A percentile compares a stretch with the other conserved stretches of the same genome.
These are phyloP conservation scores for Globisporangium spinosum DNA, from an alignment of 352 stramenopile species.

Conservation along the genomic window DNA sequence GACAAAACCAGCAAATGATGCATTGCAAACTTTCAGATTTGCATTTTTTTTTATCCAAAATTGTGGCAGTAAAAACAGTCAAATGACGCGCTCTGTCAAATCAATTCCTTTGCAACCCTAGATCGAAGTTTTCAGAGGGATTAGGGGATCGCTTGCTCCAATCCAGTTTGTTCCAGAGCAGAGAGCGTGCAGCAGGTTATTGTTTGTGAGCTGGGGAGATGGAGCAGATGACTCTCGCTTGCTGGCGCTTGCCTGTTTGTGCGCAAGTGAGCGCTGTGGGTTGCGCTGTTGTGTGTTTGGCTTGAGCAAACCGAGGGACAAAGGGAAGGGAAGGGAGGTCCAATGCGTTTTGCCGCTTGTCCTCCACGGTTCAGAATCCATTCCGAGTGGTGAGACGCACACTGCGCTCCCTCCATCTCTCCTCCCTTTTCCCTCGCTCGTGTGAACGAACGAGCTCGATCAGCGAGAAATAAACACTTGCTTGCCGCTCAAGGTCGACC, in stretches of 20 bases:
- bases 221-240: background rate
- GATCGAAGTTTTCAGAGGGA: background rate
- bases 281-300: background rate
- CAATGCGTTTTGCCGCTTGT: background rate
- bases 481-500: background rate
- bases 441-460: slow-evolving; percentile 11
- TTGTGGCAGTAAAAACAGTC: too few relatives aligned
- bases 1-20: too few relatives aligned
- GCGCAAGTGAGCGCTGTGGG: background rate
- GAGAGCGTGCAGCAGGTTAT: slow-evolving; percentile 4
- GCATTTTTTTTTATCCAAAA: too few relatives aligned
- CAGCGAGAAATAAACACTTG: background rate
- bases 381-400: slow-evolving; percentile 17
- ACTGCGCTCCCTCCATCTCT: background rate
- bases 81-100: background rate
- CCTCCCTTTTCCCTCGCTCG: background rate
- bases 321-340: slow-evolving; percentile 3
- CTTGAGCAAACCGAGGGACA: background rate
- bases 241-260: background rate
- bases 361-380: slow-evolving; percentile 16
- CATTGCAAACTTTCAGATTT: too few relatives aligned
- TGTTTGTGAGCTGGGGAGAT: background rate
- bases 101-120: background rate
- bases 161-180: background rate
- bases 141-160: background rate